These are phyloP conservation scores for Solanum pinnatisectum DNA, from an alignment of 257 asterid genomes.

Conservation along the genomic window DNA sequence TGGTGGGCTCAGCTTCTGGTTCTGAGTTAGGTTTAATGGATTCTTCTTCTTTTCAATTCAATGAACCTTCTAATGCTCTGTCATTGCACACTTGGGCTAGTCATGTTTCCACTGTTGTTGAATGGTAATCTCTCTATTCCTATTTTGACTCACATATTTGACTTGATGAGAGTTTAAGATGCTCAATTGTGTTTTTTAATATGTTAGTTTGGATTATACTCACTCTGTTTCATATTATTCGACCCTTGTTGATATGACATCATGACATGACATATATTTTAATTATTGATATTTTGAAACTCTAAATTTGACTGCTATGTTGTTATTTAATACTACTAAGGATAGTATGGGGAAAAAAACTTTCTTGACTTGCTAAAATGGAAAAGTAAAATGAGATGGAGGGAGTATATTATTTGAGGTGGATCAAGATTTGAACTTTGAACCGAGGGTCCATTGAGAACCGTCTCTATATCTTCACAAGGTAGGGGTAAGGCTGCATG, in stretches of 20 bases:
- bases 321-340: background rate
- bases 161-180: background rate
- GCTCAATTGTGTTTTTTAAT: background rate
- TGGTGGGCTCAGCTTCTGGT: constrained; percentile 43
- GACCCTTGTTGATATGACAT: too few relatives aligned
- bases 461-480: background rate
- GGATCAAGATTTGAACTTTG: background rate
- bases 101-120: constrained; percentile 94
- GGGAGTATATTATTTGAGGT: background rate
- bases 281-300: background rate
- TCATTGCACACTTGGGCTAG: constrained; percentile 94
- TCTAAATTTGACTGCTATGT: background rate
- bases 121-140: constrained; percentile 41
- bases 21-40: constrained; percentile 29
- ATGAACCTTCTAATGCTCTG: constrained; percentile 87
- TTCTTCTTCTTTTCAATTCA: constrained; percentile 21
- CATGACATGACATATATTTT: background rate
- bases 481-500: background rate
- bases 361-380: background rate
- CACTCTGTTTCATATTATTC: background rate
- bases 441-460: background rate
- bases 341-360: background rate
- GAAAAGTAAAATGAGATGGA: background rate
- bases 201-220: too few relatives aligned
- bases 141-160: background rate